These are phyloP conservation scores for Dryas octopetala DNA, from an alignment of 306 rosid genomes.

Conservation along the genomic window DNA sequence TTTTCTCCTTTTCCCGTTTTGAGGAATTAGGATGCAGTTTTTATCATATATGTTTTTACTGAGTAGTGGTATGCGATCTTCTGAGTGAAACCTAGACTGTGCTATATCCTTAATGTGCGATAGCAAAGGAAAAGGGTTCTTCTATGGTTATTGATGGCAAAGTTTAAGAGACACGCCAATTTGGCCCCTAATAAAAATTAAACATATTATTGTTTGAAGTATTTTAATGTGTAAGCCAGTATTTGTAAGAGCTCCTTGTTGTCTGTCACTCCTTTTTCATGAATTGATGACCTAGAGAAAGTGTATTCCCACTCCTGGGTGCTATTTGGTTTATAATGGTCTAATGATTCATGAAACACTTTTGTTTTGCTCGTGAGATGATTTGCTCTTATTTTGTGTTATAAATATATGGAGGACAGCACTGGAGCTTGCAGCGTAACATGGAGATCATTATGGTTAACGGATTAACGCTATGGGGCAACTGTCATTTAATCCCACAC, in stretches of 20 bases:
- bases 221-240: neutral
- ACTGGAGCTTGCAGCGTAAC: conserved; percentile 84
- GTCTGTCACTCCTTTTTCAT: neutral
- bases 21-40: neutral
- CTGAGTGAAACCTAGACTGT: neutral
- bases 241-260: neutral
- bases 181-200: neutral
- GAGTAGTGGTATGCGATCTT: neutral
- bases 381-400: conserved; percentile 25
- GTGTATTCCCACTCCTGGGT: neutral
- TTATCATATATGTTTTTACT: neutral
- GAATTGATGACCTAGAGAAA: neutral
- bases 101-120: neutral
- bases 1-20: neutral
- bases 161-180: neutral
- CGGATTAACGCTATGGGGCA: conserved; percentile 79
- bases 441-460: conserved; percentile 86
- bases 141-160: neutral
- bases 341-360: neutral
- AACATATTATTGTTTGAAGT: neutral
- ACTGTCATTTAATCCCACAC: conserved; percentile 60
- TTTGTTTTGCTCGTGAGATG: neutral
- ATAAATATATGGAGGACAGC: conserved; percentile 54
- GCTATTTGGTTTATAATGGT: neutral
- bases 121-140: neutral